These are phyloP conservation scores for Curvularia lunata DNA, from an alignment of 2,329 filamentous ascomycete genomes.

Conservation along the genomic window DNA sequence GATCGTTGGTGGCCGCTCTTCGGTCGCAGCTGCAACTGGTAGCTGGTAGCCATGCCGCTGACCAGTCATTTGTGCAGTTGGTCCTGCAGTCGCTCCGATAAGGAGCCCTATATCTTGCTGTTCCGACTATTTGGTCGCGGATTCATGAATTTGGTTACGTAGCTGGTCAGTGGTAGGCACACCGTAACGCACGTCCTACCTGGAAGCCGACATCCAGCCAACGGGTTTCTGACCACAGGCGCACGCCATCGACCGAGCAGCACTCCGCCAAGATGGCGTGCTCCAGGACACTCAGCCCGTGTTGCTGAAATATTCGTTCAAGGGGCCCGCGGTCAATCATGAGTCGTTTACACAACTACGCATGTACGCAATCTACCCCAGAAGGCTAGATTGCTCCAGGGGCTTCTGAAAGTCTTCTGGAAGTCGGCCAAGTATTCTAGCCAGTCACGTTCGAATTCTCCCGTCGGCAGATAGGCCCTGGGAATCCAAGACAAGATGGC, in stretches of 20 bases:
- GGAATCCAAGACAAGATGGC: slow-evolving; percentile 24
- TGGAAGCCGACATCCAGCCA: slow-evolving; percentile 27
- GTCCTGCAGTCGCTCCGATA: slow-evolving; percentile 37
- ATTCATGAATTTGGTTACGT: slow-evolving; percentile 37
- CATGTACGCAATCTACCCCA: slow-evolving; percentile 25
- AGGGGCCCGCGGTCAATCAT: slow-evolving; percentile 24
- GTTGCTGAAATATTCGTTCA: slow-evolving; percentile 26
- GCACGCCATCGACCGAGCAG: slow-evolving; percentile 15
- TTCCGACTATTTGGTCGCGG: slow-evolving; percentile 38
- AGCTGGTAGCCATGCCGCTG: slow-evolving; percentile 8
- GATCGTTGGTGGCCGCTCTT: slow-evolving; percentile 19
- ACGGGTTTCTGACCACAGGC: slow-evolving; percentile 15
- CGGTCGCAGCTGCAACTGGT: slow-evolving; percentile 20
- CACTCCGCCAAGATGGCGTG: slow-evolving; percentile 27
- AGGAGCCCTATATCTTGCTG: slow-evolving; percentile 34
- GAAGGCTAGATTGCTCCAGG: slow-evolving; percentile 29
- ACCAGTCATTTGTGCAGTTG: slow-evolving; percentile 26
- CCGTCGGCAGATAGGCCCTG: slow-evolving; percentile 18
- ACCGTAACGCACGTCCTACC: slow-evolving; percentile 33
- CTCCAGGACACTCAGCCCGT: slow-evolving; percentile 35
- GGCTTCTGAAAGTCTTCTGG: slow-evolving; percentile 22
- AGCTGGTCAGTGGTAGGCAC: slow-evolving; percentile 36
- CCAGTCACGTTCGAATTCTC: slow-evolving; percentile 25
- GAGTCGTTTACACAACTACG: slow-evolving; percentile 24
- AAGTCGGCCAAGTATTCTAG: slow-evolving; percentile 26